Evolutionary conservation across 257 asterid species (phyloP), one percentile per base, ranked within the genome.

Genomic region (Cinchona pubescens): DNA sequence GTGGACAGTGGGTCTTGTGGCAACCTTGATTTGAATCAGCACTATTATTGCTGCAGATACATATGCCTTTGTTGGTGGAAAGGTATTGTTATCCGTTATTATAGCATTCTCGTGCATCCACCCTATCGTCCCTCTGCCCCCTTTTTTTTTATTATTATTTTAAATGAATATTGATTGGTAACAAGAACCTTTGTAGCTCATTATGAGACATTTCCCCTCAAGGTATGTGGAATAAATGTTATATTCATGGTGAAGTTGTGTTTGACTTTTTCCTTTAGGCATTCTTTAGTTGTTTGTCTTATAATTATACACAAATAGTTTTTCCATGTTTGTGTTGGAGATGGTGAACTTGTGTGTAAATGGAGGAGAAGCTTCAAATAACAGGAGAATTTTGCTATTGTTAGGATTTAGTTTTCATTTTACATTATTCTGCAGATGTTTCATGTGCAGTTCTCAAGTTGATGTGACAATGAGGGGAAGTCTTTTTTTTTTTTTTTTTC

Each of bases 1-100:
- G 84, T 95, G 98, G 98, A 91, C 96, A 32, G 96, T 92, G 80
- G 99, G 99, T 83, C 97, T 95, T 82, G 94, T 91, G 78, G 97
- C 98, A 64, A 87, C 98, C 83, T 91, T 92, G 80, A 88, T 89
- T 78, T 89, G 98, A 70, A 5, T 95, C 68, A 91, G 97, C 83
- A 90, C 98, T 82, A 87, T 95, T 62, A 91, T 95, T 79, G 98
- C 99, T 75, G 99, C 99, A 51, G 98, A 95, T 79, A 95, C 99
- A 40, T 92, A 74, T 87, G 98, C 99, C 73, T 95, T 95, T 82
- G 78, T 86, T 78, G 97, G 96, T 78, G 99, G 99, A 82, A 95
- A 90, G 96, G 98, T 92, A 81, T 51, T 64, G 25, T 76, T 60
- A 25, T 19, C 60, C 62, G 25, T 38, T 60, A 48, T 46, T 69